phyloP scores from a whole-genome alignment of 2,329 filamentous ascomycete species.

The Bertia moriformis region DNA sequence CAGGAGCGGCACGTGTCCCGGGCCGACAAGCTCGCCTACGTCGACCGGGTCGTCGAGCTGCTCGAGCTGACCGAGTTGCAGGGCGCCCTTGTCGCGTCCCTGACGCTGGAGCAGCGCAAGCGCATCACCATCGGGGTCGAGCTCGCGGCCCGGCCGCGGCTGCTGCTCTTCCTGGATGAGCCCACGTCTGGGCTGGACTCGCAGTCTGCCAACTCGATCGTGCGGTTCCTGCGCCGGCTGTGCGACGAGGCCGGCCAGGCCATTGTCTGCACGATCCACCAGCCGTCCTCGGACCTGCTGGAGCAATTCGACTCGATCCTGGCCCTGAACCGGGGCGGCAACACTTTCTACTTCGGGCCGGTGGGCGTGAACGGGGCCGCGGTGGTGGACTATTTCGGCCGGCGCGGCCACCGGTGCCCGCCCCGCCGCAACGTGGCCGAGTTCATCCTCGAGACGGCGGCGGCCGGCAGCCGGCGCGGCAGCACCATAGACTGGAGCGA shows the following conservation, averaged over 20 bases:
- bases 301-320: constrained; percentile 66
- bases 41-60: constrained; percentile 49
- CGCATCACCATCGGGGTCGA: constrained; percentile 62
- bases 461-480: constrained; percentile 17
- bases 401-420: constrained; percentile 44
- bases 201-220: constrained; percentile 54
- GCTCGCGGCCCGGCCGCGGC: constrained; percentile 51
- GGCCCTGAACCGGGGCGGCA: constrained; percentile 52
- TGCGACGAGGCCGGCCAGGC: constrained; percentile 50
- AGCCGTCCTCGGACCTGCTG: constrained; percentile 54
- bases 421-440: constrained; percentile 33
- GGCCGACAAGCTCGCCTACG: constrained; percentile 50
- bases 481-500: constrained; percentile 54
- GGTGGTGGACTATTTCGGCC: constrained; percentile 54
- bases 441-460: constrained; percentile 29
- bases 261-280: constrained; percentile 56
- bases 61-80: constrained; percentile 53
- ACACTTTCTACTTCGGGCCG: constrained; percentile 61
- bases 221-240: constrained; percentile 55
- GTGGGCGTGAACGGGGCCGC: constrained; percentile 52
- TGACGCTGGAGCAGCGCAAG: constrained; percentile 57
- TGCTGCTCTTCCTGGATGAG: constrained; percentile 59
- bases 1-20: constrained; percentile 37
- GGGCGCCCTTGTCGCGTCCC: constrained; percentile 48
- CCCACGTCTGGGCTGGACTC: constrained; percentile 59